Evolutionary conservation across 805 yeast genomes (phyloP).

Genomic region (Ogataea saltuana): DNA sequence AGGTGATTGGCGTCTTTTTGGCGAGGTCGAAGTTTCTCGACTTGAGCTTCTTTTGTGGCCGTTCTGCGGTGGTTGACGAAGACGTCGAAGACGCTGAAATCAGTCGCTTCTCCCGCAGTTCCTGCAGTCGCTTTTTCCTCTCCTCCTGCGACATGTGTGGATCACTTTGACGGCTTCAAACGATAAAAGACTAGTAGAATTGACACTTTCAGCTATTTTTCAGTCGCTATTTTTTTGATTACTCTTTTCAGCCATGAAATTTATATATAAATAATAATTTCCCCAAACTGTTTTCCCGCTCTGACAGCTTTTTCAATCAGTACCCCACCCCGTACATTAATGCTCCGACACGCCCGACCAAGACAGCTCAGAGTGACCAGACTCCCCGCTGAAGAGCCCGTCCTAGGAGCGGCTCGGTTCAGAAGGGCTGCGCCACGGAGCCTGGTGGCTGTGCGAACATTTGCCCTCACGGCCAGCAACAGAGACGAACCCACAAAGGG

Average conservation of each 20-base stretch:
- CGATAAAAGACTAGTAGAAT: too few species aligned
- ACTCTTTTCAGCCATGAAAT: too few species aligned
- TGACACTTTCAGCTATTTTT: too few species aligned
- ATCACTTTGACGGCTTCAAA: too few species aligned
- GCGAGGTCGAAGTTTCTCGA: conserved; percentile 7
- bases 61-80: background rate
- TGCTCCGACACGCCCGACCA: background rate
- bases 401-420: too few species aligned
- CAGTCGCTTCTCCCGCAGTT: conserved; percentile 3
- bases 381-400: too few species aligned
- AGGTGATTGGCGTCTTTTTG: background rate
- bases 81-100: background rate
- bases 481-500: conserved; percentile 8
- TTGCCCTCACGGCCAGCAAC: background rate
- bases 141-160: background rate
- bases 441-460: too few species aligned
- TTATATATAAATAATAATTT: too few species aligned
- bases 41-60: conserved; percentile 2
- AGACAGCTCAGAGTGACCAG: background rate
- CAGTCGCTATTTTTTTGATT: too few species aligned
- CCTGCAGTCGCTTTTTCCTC: conserved; percentile 3
- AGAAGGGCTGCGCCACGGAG: too few species aligned
- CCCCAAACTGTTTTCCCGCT: too few species aligned
- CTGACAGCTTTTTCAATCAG: too few species aligned
- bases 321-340: background rate